Conservation (phyloP, 768 basidiomycete genomes). For the Nidularia sp. region DNA sequence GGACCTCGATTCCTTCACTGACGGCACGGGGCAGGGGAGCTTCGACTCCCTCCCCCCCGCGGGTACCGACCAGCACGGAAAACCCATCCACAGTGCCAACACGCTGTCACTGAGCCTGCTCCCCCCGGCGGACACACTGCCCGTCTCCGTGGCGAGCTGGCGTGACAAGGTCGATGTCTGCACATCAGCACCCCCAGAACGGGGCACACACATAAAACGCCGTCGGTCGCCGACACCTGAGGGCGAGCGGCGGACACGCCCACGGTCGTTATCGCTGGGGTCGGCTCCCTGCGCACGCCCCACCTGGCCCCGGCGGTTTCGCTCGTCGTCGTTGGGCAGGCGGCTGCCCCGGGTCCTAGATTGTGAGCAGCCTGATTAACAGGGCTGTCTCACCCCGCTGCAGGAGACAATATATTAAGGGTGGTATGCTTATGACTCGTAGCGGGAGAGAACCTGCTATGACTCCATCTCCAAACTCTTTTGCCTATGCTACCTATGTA, state of each 20-base stretch:
- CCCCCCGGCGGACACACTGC: slow-evolving; percentile 16
- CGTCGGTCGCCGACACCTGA: slow-evolving; percentile 32
- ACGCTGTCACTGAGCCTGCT: slow-evolving; percentile 23
- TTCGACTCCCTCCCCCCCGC: slow-evolving; percentile 42
- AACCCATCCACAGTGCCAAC: slow-evolving; percentile 27
- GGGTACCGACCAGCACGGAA: slow-evolving; percentile 27
- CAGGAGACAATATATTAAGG: not conserved
- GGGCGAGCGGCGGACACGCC: slow-evolving; percentile 12
- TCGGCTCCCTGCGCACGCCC: not conserved
- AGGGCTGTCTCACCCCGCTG: not conserved
- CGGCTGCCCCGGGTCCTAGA: not conserved
- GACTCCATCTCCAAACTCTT: not conserved
- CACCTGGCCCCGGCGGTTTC: not conserved
- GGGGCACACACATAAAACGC: slow-evolving; percentile 20
- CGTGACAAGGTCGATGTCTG: slow-evolving; percentile 26
- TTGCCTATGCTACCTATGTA: not conserved
- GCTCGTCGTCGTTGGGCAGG: not conserved
- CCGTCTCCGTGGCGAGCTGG: slow-evolving; percentile 30
- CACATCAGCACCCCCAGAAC: slow-evolving; percentile 4
- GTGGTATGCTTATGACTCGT: not conserved
- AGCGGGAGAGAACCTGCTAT: not conserved
- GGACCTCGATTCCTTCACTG: slow-evolving; percentile 59
- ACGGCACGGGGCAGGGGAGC: slow-evolving; percentile 48
- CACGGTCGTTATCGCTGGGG: not conserved
- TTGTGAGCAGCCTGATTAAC: not conserved